phyloP scores from a whole-genome alignment of 805 yeast genomes.

The Kuraishia ogatae region DNA sequence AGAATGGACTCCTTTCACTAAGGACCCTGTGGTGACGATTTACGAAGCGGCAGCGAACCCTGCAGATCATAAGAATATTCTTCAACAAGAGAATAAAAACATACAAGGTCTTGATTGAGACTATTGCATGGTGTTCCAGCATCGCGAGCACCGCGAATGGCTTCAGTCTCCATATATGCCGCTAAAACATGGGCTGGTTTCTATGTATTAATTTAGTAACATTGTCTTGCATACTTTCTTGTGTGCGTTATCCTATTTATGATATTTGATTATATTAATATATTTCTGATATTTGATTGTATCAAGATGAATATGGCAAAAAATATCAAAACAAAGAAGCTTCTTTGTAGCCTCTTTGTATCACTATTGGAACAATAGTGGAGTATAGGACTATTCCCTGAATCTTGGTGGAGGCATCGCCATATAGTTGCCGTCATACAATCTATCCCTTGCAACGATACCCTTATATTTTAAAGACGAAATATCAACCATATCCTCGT shows the following conservation, averaged over 20 bases:
- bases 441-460: conserved; percentile 34
- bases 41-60: conserved; percentile 95
- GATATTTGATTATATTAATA: too few species aligned
- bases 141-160: too few species aligned
- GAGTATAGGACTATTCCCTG: background rate
- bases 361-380: too few species aligned
- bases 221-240: too few species aligned
- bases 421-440: conserved; percentile 48
- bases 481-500: conserved; percentile 29
- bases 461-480: conserved; percentile 21
- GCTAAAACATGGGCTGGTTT: too few species aligned
- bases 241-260: too few species aligned
- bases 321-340: conserved; percentile 28
- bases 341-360: too few species aligned
- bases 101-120: conserved; percentile 1
- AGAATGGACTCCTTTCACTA: conserved; percentile 41
- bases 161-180: too few species aligned
- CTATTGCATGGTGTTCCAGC: background rate
- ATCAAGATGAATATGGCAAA: background rate
- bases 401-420: conserved; percentile 37
- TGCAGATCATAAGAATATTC: conserved; percentile 58
- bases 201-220: too few species aligned
- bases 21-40: conserved; percentile 66
- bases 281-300: too few species aligned
- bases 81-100: conserved; percentile 13